phyloP scores from a whole-genome alignment of 306 rosid species.

The Gillenia trifoliata region DNA sequence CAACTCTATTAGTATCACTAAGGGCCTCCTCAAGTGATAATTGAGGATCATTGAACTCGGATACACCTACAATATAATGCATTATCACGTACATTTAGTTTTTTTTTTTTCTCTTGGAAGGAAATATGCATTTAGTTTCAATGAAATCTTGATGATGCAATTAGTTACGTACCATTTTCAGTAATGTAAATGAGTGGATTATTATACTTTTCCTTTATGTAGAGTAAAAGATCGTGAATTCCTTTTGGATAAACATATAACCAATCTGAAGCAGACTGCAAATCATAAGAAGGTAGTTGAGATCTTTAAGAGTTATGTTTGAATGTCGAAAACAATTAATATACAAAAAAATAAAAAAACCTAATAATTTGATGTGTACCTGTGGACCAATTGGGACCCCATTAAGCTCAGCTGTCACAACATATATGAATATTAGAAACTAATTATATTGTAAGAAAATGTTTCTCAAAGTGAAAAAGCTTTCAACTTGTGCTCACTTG shows the following conservation, averaged over 20 bases:
- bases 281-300: not conserved
- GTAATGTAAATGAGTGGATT: slow-evolving; percentile 35
- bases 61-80: slow-evolving; percentile 14
- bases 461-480: not conserved
- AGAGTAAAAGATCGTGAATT: slow-evolving; percentile 22
- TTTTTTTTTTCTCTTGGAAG: not conserved
- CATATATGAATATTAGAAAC: not conserved
- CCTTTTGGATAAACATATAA: slow-evolving; percentile 24
- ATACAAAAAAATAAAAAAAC: not conserved
- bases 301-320: not conserved
- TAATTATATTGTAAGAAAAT: not conserved
- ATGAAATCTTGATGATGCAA: not conserved
- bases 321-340: not conserved
- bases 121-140: not conserved
- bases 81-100: not conserved
- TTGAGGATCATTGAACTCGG: slow-evolving; percentile 15
- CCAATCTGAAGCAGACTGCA: slow-evolving; percentile 28
- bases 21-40: slow-evolving; percentile 24
- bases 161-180: slow-evolving; percentile 24
- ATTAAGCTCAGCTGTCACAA: slow-evolving; percentile 28
- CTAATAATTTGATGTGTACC: slow-evolving; percentile 9
- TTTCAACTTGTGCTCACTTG: slow-evolving; percentile 28
- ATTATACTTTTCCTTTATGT: slow-evolving; percentile 26
- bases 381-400: slow-evolving; percentile 44
- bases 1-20: slow-evolving; percentile 22